Base-by-base conservation (phyloP, 1,284 basidiomycete species). In the Apiotrichum gracile region DNA sequence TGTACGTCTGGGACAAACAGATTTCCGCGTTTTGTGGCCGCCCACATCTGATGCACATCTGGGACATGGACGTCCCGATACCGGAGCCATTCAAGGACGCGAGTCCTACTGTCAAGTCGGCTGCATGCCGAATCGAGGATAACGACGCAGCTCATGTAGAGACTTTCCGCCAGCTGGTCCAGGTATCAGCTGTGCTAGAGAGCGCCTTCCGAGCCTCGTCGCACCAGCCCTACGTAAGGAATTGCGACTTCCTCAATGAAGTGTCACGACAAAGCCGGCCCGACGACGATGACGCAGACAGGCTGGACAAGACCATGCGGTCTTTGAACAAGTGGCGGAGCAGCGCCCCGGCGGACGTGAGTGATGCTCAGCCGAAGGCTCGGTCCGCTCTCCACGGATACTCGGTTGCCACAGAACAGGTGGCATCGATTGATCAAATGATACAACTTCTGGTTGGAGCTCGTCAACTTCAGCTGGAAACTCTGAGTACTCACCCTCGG, bases 1-100 rank as follows among this genome's bases (percentile, higher is more conserved):
- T 57, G n/a, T 57, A 57, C 39, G 38, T 37, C 1, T 52, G 52
- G 45, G 58, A 61, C 33, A 51, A 61, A 39, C 58, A 61, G 29
- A 40, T 61, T 3, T 39, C 55, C 1, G 47, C 55, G 4, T 46
- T 61, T 21, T 57, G 55, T 22, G 58, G 58, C 2, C 48, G 58
- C 0, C 54, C 54, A 2, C 38, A 49, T 2, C 31, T 51, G 9
- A 49, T 50, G 24, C 47, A 47, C 4, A 47, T 61, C 19, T 55
- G 50, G 50, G 55, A 61, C 39, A 54, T 47, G 27, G 58, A 61
- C 17, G 53, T 52, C 1, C 47, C 49, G 5, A 45, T 61, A 7
- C 58, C 58, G 1, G 54, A 51, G 16, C 54, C 52, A 16, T 60
- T 57, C 26, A 38, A 49, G 21, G 35, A 47, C 8, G 17, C 8